Base-by-base conservation (phyloP, 1,139 yeast species). In the Wickerhamomyces sp. region DNA sequence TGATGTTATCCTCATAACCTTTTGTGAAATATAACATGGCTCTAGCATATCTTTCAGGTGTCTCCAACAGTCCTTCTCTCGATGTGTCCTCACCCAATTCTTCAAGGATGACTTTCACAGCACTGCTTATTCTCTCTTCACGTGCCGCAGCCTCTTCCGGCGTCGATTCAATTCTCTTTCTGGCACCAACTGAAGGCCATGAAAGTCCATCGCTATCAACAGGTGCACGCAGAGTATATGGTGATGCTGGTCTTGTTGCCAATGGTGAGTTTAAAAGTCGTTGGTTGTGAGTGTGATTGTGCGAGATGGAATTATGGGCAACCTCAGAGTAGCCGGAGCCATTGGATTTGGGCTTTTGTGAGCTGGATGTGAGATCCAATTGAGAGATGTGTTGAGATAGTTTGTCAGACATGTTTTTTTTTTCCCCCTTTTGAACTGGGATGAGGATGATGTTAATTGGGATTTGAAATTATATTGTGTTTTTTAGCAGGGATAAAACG, bases 21-120 rank as follows among this genome's bases (percentile, higher is more conserved):
- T 88, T 86, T 16, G 99, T 91, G 68, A 93, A 88, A 53, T 68
- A 91, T 34, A 91, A 69, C 95, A 91, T 87, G 16, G 99, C 98
- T 44, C 94, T 72, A 2, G 99, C 98, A 57, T 88, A 91, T 47
- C 99, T 66, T 54, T 87, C 93, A 1, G 99, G 99, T 0, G 99
- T 91, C 54, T 89, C 96, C 52, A 84, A 60, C 23, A 91, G 64
- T 1, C 99, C 99, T 56, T 89, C 96, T 49, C 99, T 70, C 20
- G 69, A 67, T 1, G 82, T 78, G 54, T 93, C 96, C 59, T 91
- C 99, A 24, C 99, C 99, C 30, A 93, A 66, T 56, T 91, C 97
- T 6, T 70, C 62, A 46, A 91, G 66, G 40, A 91, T 83, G 4
- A 89, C 80, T 51, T 76, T 76, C 5, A 91, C 95, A 0, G 97